Conservation (phyloP, 225 moss, liverwort and hornwort genomes). For the Takakia lepidozioides region DNA sequence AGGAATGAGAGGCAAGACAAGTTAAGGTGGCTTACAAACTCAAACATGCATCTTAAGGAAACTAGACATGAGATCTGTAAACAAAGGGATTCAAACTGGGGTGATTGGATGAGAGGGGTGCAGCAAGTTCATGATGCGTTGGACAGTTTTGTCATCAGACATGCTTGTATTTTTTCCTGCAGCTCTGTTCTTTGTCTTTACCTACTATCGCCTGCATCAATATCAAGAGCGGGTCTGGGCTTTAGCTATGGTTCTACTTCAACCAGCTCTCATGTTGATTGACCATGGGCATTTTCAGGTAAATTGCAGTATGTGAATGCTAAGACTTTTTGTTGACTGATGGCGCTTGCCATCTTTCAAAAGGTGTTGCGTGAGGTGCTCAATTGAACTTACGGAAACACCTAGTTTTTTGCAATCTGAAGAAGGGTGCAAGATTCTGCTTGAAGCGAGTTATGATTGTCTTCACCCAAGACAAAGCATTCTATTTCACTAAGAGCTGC, state of each 20-base stretch:
- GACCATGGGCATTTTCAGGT: slow-evolving; percentile 99
- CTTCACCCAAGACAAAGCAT: no score
- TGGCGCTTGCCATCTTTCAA: no score
- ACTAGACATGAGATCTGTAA: slow-evolving; percentile 7
- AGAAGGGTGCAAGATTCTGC: no score
- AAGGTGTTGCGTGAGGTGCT: no score
- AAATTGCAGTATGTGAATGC: no score
- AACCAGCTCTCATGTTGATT: slow-evolving; percentile 85
- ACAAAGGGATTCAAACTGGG: slow-evolving; percentile 25
- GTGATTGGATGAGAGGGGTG: slow-evolving; percentile 64
- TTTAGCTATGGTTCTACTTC: slow-evolving; percentile 70
- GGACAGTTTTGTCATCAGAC: slow-evolving; percentile 97
- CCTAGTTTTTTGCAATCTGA: no score
- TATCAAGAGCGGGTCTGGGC: slow-evolving; percentile 65
- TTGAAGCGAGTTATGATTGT: no score
- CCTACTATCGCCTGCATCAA: slow-evolving; percentile 40
- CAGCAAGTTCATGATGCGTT: slow-evolving; percentile 99
- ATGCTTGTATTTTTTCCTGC: slow-evolving; percentile 99
- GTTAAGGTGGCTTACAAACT: neutral
- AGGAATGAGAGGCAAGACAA: neutral
- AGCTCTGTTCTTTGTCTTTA: slow-evolving; percentile 63
- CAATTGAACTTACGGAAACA: no score
- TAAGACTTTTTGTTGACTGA: no score
- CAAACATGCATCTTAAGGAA: neutral
- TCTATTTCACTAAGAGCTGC: neutral